These are phyloP conservation scores for Oldenlandia corymbosa DNA, from an alignment of 257 asterid species.

Conservation along the genomic window DNA sequence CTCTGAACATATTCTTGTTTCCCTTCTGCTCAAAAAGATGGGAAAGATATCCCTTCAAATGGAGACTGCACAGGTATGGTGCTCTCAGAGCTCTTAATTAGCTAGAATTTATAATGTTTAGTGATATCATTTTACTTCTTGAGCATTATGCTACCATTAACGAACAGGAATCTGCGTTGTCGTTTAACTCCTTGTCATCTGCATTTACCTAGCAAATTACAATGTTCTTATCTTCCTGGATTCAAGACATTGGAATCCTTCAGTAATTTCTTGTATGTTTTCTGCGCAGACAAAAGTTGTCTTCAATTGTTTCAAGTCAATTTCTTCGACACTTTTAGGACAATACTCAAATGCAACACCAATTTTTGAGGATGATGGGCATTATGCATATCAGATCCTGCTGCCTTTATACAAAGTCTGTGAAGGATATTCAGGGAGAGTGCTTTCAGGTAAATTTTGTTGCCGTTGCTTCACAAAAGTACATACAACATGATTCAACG, in stretches of 20 bases:
- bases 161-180: not conserved
- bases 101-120: not conserved
- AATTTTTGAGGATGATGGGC: slow-evolving; percentile 29
- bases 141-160: not conserved
- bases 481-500: not conserved
- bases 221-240: not conserved
- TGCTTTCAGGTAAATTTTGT: slow-evolving; percentile 52
- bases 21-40: slow-evolving; percentile 71
- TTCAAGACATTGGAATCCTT: slow-evolving; percentile 12
- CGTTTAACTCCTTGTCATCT: too few species aligned
- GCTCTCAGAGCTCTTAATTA: not conserved
- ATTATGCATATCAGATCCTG: slow-evolving; percentile 60
- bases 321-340: slow-evolving; percentile 55
- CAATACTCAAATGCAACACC: slow-evolving; percentile 20
- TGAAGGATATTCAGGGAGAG: slow-evolving; percentile 75
- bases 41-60: slow-evolving; percentile 64
- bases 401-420: slow-evolving; percentile 74
- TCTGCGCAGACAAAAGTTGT: slow-evolving; percentile 70
- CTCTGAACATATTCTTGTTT: slow-evolving; percentile 45
- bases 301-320: slow-evolving; percentile 58
- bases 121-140: not conserved
- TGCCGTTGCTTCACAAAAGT: not conserved
- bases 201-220: not conserved
- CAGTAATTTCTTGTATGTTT: not conserved
- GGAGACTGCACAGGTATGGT: slow-evolving; percentile 62